Percentiles rank a stretch among this genome's conserved stretches.
phyloP scores from a whole-genome alignment of 2,329 filamentous ascomycete genomes.

The Talaromyces verruculosus region DNA sequence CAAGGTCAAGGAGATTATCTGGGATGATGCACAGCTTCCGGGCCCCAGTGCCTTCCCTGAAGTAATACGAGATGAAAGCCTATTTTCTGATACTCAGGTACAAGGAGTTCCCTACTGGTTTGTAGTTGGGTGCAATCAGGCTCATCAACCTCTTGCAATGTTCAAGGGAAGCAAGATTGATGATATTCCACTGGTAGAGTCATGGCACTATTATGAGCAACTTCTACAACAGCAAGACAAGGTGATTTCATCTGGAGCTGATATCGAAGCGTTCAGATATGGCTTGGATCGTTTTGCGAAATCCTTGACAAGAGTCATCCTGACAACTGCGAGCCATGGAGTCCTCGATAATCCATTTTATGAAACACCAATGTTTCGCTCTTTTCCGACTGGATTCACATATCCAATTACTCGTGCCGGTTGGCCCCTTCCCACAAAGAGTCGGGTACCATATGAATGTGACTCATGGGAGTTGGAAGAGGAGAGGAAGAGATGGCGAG shows the following conservation, averaged over 20 bases:
- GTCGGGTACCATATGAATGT: not conserved
- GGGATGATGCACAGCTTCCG: conserved; percentile 19
- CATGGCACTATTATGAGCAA: conserved; percentile 33
- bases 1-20: conserved; percentile 42
- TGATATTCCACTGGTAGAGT: not conserved
- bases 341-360: conserved; percentile 38
- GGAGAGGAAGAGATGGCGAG: conserved; percentile 29
- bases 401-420: conserved; percentile 30
- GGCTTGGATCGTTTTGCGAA: conserved; percentile 37
- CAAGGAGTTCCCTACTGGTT: not conserved
- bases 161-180: not conserved
- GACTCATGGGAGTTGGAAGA: conserved; percentile 23
- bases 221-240: conserved; percentile 37
- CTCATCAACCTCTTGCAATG: not conserved
- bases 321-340: conserved; percentile 45
- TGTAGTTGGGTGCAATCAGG: not conserved
- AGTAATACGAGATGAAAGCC: not conserved
- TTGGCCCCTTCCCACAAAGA: not conserved
- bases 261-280: conserved; percentile 36
- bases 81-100: not conserved
- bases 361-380: conserved; percentile 46
- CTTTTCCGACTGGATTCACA: conserved; percentile 26
- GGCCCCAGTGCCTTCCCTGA: not conserved
- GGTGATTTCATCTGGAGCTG: conserved; percentile 29
- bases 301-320: conserved; percentile 35